These are phyloP conservation scores for Zizania latifolia DNA, from an alignment of 176 grass and related monocot genomes.

Conservation along the genomic window DNA sequence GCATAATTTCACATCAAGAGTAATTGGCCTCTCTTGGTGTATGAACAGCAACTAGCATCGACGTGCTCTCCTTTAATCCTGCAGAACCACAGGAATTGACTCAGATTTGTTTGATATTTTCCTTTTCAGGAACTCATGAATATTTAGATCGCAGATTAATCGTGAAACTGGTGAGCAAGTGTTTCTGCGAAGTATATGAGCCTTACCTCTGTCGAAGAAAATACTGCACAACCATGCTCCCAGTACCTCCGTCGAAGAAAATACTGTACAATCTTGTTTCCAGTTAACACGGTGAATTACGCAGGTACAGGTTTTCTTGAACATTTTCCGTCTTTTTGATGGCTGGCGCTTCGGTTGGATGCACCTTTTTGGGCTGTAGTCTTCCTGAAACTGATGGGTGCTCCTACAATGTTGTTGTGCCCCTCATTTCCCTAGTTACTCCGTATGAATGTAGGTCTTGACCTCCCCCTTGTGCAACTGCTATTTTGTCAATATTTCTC, in stretches of 20 bases:
- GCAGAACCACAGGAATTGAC: not conserved
- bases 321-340: not conserved
- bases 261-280: no score
- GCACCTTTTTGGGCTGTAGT: conserved; percentile 10
- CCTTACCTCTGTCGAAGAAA: not conserved
- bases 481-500: conserved; percentile 1
- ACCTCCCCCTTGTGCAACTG: not conserved
- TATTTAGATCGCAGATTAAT: conserved; percentile 27
- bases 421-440: not conserved
- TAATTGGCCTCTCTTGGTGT: not conserved
- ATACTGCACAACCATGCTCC: no score
- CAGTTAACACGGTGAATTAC: not conserved
- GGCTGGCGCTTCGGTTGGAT: not conserved
- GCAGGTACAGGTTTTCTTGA: conserved; percentile 5
- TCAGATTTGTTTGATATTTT: not conserved
- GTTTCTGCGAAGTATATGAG: not conserved
- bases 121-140: conserved; percentile 51
- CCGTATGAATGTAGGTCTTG: not conserved
- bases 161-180: conserved; percentile 3
- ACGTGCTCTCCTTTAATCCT: not conserved
- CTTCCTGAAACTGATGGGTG: not conserved
- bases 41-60: not conserved
- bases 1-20: not conserved
- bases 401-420: not conserved
- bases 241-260: not conserved